Conservation (phyloP, 2,329 filamentous ascomycete genomes). For the Nigrograna mackinnonii region DNA sequence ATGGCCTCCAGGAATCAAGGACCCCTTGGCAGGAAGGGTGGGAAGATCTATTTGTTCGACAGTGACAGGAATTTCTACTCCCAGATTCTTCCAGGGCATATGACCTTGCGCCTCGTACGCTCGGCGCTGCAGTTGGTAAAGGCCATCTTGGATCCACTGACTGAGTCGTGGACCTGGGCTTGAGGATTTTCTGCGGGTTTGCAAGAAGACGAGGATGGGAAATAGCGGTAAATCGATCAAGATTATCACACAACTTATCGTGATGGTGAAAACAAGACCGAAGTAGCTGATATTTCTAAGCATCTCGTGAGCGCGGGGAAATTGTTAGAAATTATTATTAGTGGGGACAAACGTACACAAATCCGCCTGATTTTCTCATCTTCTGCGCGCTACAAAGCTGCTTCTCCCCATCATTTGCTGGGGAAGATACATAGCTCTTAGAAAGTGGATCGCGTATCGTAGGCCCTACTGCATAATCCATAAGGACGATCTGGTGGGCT, state of each 20-base stretch:
- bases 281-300: constrained; percentile 12
- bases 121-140: constrained; percentile 10
- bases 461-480: constrained; percentile 2
- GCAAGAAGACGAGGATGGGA: constrained; percentile 3
- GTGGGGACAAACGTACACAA: neutral
- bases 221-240: constrained; percentile 4
- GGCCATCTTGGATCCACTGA: constrained; percentile 9
- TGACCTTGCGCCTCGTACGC: constrained; percentile 7
- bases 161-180: constrained; percentile 6
- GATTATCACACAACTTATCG: neutral
- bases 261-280: constrained; percentile 5
- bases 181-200: constrained; percentile 1
- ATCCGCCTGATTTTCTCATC: constrained; percentile 7
- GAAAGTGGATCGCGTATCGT: neutral
- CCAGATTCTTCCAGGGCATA: constrained; percentile 3
- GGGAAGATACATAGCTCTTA: neutral
- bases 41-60: neutral
- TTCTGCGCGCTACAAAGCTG: constrained; percentile 2
- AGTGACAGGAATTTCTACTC: constrained; percentile 7
- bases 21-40: too few relatives aligned
- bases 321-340: neutral
- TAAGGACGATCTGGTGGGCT: neutral
- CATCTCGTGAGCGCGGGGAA: too few relatives aligned
- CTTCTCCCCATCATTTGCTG: neutral
- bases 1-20: too few relatives aligned